Evolutionary conservation across 1,284 basidiomycete genomes (phyloP).

Genomic region (Sporisorium exsertum): DNA sequence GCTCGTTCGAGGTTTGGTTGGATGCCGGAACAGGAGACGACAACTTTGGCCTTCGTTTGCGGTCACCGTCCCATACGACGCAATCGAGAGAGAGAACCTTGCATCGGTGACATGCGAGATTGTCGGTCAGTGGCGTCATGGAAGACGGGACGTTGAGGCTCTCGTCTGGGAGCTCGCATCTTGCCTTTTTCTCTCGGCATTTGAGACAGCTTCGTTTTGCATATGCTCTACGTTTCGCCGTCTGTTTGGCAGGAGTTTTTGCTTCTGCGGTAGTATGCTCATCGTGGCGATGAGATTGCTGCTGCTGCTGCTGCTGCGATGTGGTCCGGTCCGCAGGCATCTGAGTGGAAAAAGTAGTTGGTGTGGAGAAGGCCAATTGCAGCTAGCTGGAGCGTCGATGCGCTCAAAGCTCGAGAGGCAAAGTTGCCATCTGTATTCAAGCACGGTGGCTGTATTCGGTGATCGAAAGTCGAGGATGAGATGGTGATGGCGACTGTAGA

Average conservation of each 20-base stretch:
- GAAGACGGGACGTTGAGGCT: constrained; percentile 46
- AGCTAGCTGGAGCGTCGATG: constrained; percentile 4
- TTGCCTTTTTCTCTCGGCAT: constrained; percentile 54
- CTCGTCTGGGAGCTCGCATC: constrained; percentile 53
- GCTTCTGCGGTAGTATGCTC: constrained; percentile 10
- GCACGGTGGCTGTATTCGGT: not conserved
- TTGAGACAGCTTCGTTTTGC: constrained; percentile 59
- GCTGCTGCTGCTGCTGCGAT: constrained; percentile 2
- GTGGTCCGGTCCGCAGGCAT: constrained; percentile 27
- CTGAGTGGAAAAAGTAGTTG: not conserved
- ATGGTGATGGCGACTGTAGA: not conserved
- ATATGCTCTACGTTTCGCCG: constrained; percentile 43
- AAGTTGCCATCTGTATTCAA: not conserved
- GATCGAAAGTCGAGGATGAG: constrained; percentile 1
- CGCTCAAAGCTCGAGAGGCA: not conserved
- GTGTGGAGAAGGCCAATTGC: not conserved
- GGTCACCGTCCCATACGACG: constrained; percentile 58
- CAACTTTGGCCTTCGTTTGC: constrained; percentile 47
- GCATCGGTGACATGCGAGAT: constrained; percentile 53
- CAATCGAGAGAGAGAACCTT: constrained; percentile 49
- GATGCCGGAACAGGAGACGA: not conserved
- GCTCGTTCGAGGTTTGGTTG: not conserved
- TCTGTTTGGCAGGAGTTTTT: constrained; percentile 23
- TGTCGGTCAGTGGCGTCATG: constrained; percentile 28
- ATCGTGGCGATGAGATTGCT: constrained; percentile 5